A percentile compares a stretch with the other conserved stretches of the same genome.
Conservation (phyloP, 441 rosid genomes). For the Mallotus repandus region DNA sequence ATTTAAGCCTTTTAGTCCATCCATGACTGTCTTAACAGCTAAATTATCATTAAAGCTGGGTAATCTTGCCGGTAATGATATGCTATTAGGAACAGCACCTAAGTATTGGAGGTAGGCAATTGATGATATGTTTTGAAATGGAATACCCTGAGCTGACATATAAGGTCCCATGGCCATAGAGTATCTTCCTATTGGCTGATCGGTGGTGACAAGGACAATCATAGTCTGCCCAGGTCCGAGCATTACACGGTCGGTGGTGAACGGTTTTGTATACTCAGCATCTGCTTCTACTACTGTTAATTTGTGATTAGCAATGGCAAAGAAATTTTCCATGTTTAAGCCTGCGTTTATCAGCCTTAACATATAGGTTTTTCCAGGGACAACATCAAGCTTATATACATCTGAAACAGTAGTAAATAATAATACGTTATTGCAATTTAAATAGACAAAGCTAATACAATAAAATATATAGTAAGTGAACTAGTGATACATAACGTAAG, state of each 20-base stretch:
- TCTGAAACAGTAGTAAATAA: slow-evolving; percentile 38
- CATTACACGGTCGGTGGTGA: slow-evolving; percentile 67
- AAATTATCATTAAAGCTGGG: slow-evolving; percentile 62
- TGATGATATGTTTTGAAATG: slow-evolving; percentile 67
- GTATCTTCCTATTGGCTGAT: slow-evolving; percentile 66
- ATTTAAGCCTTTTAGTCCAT: slow-evolving; percentile 60
- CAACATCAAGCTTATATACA: slow-evolving; percentile 57
- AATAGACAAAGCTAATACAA: not conserved
- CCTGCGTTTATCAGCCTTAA: slow-evolving; percentile 75
- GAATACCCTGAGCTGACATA: slow-evolving; percentile 51
- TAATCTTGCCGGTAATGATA: slow-evolving; percentile 60
- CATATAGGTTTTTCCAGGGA: slow-evolving; percentile 75
- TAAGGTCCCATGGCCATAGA: slow-evolving; percentile 85
- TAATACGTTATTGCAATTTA: not conserved
- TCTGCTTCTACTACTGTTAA: slow-evolving; percentile 77
- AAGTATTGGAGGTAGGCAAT: slow-evolving; percentile 60
- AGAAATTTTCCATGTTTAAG: slow-evolving; percentile 79
- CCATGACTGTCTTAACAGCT: slow-evolving; percentile 77
- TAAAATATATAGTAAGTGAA: too few relatives aligned
- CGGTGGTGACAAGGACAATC: slow-evolving; percentile 73
- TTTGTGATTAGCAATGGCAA: slow-evolving; percentile 75
- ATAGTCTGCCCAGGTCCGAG: slow-evolving; percentile 91
- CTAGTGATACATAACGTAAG: too few relatives aligned
- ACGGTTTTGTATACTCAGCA: slow-evolving; percentile 79
- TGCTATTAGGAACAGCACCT: slow-evolving; percentile 50